Conservation (phyloP, 148 eudicot species). For the Euryodendron excelsum region DNA sequence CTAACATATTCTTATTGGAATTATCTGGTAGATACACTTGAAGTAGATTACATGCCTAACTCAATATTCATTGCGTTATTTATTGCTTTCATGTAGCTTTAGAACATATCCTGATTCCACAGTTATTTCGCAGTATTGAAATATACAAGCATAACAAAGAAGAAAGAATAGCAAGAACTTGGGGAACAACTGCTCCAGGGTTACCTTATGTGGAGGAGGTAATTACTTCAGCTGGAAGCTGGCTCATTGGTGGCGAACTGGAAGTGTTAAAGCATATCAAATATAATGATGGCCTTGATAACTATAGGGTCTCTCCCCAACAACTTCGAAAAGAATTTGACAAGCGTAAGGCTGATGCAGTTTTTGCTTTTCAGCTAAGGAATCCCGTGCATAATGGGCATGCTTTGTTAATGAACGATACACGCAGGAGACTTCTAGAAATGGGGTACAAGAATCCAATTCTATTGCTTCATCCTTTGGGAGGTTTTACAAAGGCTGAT, state of each 20-base stretch:
- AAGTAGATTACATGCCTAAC: background rate
- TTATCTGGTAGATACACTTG: background rate
- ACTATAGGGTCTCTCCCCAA: constrained; percentile 69
- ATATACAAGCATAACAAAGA: constrained; percentile 83
- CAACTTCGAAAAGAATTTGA: constrained; percentile 71
- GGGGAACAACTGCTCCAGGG: constrained; percentile 85
- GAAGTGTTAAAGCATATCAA: constrained; percentile 68
- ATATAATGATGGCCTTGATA: constrained; percentile 85
- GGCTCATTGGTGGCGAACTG: constrained; percentile 82
- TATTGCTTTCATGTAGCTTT: background rate
- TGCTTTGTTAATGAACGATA: constrained; percentile 81
- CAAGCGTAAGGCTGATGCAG: constrained; percentile 78
- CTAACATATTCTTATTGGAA: background rate
- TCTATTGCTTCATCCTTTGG: constrained; percentile 82
- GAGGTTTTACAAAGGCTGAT: constrained; percentile 83
- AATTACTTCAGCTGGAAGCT: constrained; percentile 67
- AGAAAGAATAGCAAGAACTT: constrained; percentile 83
- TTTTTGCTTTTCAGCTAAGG: constrained; percentile 80
- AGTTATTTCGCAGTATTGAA: constrained; percentile 47
- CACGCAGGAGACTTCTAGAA: constrained; percentile 60
- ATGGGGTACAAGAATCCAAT: constrained; percentile 80
- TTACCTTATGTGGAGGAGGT: constrained; percentile 78
- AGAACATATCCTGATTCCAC: background rate
- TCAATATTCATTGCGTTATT: background rate
- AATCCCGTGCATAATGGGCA: constrained; percentile 93